phyloP scores from a whole-genome alignment of 495 filamentous ascomycete genomes.

The Neurospora sp. region DNA sequence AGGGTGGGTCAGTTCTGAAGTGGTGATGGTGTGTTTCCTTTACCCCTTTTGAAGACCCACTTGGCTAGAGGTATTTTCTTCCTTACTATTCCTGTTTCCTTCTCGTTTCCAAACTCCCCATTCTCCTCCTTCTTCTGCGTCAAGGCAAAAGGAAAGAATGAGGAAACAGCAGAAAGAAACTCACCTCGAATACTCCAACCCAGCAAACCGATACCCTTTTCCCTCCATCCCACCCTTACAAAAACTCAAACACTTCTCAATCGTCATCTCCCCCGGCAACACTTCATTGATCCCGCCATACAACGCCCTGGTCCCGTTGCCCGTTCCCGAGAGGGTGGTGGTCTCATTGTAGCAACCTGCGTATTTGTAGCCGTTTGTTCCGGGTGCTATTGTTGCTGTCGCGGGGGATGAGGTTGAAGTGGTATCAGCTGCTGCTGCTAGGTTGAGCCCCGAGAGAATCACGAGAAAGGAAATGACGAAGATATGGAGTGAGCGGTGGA shows the following conservation, averaged over 20 bases:
- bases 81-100: no score
- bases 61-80: no score
- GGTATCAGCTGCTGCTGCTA: background rate
- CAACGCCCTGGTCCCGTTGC: constrained; percentile 20
- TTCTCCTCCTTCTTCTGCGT: no score
- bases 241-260: constrained; percentile 30
- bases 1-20: no score
- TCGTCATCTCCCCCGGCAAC: constrained; percentile 29
- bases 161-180: constrained; percentile 9
- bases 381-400: constrained; percentile 41
- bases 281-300: constrained; percentile 23
- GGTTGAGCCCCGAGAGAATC: background rate
- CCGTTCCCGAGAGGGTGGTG: constrained; percentile 18
- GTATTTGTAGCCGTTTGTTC: constrained; percentile 23
- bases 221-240: constrained; percentile 17
- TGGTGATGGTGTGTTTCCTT: no score
- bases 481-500: background rate
- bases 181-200: constrained; percentile 39
- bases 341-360: constrained; percentile 44
- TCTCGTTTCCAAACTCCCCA: no score
- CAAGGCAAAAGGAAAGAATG: no score
- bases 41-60: background rate
- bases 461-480: background rate
- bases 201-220: constrained; percentile 27
- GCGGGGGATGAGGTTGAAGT: background rate